phyloP scores from a whole-genome alignment of 495 filamentous ascomycete species.

The Friedmanniomyces simplex region DNA sequence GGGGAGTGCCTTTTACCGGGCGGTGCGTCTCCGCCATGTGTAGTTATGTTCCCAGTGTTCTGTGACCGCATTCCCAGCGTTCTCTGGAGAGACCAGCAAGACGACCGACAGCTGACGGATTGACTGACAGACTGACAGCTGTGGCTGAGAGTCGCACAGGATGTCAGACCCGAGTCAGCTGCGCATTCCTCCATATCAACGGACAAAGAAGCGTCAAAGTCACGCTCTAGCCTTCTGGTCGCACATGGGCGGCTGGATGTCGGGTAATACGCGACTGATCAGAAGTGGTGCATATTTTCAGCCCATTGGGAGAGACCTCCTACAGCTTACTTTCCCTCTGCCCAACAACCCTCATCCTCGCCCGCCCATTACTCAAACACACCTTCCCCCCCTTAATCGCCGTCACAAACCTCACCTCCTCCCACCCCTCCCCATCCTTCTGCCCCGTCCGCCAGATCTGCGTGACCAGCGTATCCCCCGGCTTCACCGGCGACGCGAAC shows the following conservation, averaged over 20 bases:
- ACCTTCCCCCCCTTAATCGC: slow-evolving; percentile 61
- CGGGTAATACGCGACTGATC: not conserved
- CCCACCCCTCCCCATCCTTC: slow-evolving; percentile 53
- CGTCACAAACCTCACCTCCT: slow-evolving; percentile 72
- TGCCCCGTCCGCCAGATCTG: slow-evolving; percentile 57
- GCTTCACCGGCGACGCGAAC: slow-evolving; percentile 73
- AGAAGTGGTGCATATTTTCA: not conserved
- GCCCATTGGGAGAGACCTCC: no score
- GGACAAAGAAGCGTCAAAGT: not conserved
- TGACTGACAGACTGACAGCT: no score
- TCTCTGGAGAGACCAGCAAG: no score
- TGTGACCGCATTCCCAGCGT: no score
- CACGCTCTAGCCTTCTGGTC: not conserved
- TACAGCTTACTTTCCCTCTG: slow-evolving; percentile 27
- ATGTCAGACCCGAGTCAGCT: no score
- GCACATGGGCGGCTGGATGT: not conserved
- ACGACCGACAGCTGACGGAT: no score
- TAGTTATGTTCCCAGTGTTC: no score
- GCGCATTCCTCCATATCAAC: no score
- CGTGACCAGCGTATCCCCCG: slow-evolving; percentile 59
- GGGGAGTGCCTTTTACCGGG: no score
- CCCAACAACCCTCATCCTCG: slow-evolving; percentile 54
- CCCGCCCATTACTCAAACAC: slow-evolving; percentile 72
- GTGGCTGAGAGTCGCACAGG: no score
- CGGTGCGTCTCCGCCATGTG: no score